Base-by-base conservation (phyloP, 768 basidiomycete species). In the Suillus subalutaceus region DNA sequence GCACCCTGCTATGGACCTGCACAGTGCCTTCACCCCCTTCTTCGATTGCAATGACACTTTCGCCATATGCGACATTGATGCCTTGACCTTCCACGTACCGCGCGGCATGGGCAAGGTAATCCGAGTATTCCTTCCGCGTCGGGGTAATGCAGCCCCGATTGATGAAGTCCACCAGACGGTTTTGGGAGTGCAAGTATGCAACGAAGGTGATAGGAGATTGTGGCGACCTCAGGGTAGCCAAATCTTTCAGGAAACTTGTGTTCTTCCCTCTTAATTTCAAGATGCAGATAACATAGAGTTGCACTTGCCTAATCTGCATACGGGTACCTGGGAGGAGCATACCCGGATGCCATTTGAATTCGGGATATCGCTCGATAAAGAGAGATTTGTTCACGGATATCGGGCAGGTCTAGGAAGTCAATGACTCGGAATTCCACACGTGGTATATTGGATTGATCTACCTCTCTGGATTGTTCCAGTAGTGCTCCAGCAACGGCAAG, bases 41-140 rank as follows among this genome's bases (percentile, higher is more conserved):
- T 41, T 73, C 71, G 41, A 86, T 75, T 4, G 71, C 76, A 57
- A 84, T 70, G 63, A 87, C 82, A 58, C 84, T 81, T 67, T 84
- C 81, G 37, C 83, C 82, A 63, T 79, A 86, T 10, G 75, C 72
- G 59, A 85, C 79, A 32, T 78, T 75, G 57, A 84, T 70, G 10
- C 85, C 84, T 23, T 79, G 77, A 3, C 74, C 70, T 69, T 83
- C 77, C 2, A 84, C 84, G 55, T 79, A 79, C 9, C 72, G 68
- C 1, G 86, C 83, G 10, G 83, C 84, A 85, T 85, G 86, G 10
- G 80, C 70, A 20, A 87, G 78, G 72, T 87, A 87, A 72, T 86
- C 85, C 6, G 85, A 77, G 65, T 81, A 86, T 67, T 87, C 86
- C 64, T 81, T 82, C 35, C 86, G 82, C 23, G 83, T 82, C 12